Evolutionary conservation across 768 basidiomycete species (phyloP).

Genomic region (Pulveroboletus sp.): DNA sequence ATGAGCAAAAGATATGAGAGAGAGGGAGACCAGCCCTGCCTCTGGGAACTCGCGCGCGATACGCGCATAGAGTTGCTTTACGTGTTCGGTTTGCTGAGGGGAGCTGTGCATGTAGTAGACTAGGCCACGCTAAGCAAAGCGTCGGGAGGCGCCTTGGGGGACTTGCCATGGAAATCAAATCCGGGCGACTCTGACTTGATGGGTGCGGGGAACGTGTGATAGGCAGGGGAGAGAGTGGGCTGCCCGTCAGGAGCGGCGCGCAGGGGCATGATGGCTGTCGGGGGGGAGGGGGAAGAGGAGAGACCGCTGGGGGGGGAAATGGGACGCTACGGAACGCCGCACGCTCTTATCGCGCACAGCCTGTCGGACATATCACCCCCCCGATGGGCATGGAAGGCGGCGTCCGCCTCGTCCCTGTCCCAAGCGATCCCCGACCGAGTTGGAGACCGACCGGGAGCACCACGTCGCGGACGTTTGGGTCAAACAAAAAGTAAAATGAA

Average conservation of each 20-base stretch:
- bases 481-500: no score
- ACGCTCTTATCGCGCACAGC: no score
- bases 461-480: no score
- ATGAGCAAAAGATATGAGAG: not conserved
- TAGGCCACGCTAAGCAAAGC: conserved; percentile 18
- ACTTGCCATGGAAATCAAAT: conserved; percentile 71
- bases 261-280: not conserved
- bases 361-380: no score
- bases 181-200: conserved; percentile 51
- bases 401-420: no score
- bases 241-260: not conserved
- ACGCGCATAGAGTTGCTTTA: conserved; percentile 52
- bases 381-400: no score
- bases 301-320: not conserved
- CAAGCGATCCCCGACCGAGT: no score
- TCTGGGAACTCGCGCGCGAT: conserved; percentile 66
- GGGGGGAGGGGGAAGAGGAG: no score
- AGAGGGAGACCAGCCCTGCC: conserved; percentile 30
- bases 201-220: conserved; percentile 51
- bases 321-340: no score
- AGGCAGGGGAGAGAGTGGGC: conserved; percentile 41
- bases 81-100: conserved; percentile 42
- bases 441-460: no score
- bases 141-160: fast-evolving
- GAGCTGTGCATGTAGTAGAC: conserved; percentile 59